These are phyloP conservation scores for Penicillium sp. DNA, from an alignment of 2,329 filamentous ascomycete species.

Conservation along the genomic window DNA sequence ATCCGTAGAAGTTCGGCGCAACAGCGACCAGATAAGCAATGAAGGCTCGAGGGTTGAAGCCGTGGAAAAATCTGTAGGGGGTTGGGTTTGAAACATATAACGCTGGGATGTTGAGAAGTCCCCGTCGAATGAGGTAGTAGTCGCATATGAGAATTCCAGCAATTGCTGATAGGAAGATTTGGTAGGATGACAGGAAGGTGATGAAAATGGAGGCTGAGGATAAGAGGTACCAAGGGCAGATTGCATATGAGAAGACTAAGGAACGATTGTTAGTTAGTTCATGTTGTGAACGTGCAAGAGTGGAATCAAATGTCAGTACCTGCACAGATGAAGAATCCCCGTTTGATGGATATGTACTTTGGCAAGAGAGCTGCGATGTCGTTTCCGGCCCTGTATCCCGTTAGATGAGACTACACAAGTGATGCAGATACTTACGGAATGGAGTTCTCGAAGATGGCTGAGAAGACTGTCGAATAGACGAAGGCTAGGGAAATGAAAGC, in stretches of 20 bases:
- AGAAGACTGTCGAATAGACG: conserved; percentile 47
- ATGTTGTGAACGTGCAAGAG: background rate
- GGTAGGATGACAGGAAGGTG: conserved; percentile 45
- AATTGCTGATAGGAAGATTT: conserved; percentile 42
- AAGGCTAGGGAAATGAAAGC: conserved; percentile 47
- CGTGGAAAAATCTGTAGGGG: conserved; percentile 36
- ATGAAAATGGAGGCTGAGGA: conserved; percentile 40
- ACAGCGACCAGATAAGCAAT: conserved; percentile 39
- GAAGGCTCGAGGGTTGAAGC: conserved; percentile 39
- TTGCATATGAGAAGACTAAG: conserved; percentile 32
- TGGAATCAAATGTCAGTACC: background rate
- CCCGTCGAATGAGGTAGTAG: conserved; percentile 44
- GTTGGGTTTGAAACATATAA: conserved; percentile 35
- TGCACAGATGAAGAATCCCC: conserved; percentile 43
- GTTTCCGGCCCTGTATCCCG: conserved; percentile 33
- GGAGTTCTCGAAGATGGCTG: conserved; percentile 48
- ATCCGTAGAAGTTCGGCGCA: conserved; percentile 46
- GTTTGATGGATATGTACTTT: conserved; percentile 42
- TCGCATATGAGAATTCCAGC: conserved; percentile 46
- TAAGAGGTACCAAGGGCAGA: conserved; percentile 44
- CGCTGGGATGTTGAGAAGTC: conserved; percentile 38
- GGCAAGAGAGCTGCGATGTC: conserved; percentile 42
- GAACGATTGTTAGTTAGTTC: background rate
- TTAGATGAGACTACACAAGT: background rate
- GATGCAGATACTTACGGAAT: conserved; percentile 26